A percentile compares a stretch with the other conserved stretches of the same genome.
phyloP scores from a whole-genome alignment of 306 rosid genomes.

The Pterocarpus santalinus region DNA sequence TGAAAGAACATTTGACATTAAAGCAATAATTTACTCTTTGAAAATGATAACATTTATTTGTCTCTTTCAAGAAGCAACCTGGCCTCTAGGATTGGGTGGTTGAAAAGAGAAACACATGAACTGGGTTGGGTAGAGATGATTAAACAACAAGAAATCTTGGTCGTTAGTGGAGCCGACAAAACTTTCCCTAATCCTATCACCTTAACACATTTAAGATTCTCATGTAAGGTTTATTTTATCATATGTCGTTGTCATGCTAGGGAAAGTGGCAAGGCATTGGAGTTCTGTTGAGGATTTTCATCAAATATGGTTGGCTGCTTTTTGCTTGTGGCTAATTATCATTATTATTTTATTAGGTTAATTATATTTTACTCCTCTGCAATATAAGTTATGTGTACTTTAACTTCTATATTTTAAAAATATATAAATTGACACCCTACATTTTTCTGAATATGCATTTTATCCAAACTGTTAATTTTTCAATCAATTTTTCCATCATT shows the following conservation, averaged over 20 bases:
- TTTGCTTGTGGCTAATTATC: neutral
- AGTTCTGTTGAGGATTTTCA: neutral
- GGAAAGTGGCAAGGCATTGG: neutral
- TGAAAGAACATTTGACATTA: neutral
- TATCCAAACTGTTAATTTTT: too few species aligned
- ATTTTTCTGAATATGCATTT: too few species aligned
- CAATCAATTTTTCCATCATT: too few species aligned
- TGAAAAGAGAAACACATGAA: constrained; percentile 1
- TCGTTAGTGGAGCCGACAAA: constrained; percentile 9
- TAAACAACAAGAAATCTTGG: constrained; percentile 23
- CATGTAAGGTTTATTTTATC: neutral
- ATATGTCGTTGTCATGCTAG: neutral
- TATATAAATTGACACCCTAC: too few species aligned
- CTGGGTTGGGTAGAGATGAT: neutral
- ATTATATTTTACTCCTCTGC: neutral
- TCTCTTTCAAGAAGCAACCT: neutral
- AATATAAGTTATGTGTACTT: too few species aligned
- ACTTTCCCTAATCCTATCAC: constrained; percentile 23
- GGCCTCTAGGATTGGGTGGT: constrained; percentile 11
- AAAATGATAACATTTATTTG: neutral
- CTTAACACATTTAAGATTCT: neutral
- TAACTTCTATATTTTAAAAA: too few species aligned
- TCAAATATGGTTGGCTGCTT: constrained; percentile 3
- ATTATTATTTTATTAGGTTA: neutral
- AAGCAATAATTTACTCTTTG: neutral